These are phyloP conservation scores for Fusarium xyrophilum DNA, from an alignment of 2,329 filamentous ascomycete species.

Conservation along the genomic window DNA sequence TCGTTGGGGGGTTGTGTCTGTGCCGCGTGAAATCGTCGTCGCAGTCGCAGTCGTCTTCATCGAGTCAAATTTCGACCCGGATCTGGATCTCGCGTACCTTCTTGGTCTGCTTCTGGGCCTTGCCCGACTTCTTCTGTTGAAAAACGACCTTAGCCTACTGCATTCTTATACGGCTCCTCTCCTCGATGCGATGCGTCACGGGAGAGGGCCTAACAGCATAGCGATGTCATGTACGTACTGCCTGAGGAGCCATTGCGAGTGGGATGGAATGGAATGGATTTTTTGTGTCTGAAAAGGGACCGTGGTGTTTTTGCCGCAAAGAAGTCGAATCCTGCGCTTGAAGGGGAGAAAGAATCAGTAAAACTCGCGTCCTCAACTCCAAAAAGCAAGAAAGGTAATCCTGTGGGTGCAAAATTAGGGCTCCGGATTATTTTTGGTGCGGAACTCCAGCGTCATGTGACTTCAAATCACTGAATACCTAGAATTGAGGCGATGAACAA, in stretches of 20 bases:
- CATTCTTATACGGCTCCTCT: constrained; percentile 52
- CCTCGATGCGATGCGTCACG: neutral
- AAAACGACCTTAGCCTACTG: constrained; percentile 92
- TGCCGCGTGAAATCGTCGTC: neutral
- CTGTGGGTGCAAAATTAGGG: constrained; percentile 44
- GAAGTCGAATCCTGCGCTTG: constrained; percentile 83
- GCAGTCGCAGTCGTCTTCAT: neutral
- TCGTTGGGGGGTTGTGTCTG: neutral
- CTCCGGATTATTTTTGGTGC: constrained; percentile 26
- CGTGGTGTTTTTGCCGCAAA: constrained; percentile 57
- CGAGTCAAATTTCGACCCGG: neutral
- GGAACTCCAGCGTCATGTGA: constrained; percentile 4
- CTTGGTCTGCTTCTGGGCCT: constrained; percentile 83
- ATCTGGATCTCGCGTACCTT: constrained; percentile 63
- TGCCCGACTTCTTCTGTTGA: constrained; percentile 71
- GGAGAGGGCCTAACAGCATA: constrained; percentile 82
- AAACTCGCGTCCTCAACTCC: constrained; percentile 14
- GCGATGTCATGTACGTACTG: constrained; percentile 86
- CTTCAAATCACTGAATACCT: too few species aligned
- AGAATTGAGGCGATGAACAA: neutral
- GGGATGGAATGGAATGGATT: constrained; percentile 26
- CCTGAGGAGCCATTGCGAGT: constrained; percentile 80
- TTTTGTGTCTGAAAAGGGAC: constrained; percentile 42
- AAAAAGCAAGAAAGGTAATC: neutral
- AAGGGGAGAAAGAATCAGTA: constrained; percentile 9